Percentiles rank a stretch among this genome's conserved stretches.
phyloP scores from a whole-genome alignment of 257 asterid genomes.

The Rhazya stricta region DNA sequence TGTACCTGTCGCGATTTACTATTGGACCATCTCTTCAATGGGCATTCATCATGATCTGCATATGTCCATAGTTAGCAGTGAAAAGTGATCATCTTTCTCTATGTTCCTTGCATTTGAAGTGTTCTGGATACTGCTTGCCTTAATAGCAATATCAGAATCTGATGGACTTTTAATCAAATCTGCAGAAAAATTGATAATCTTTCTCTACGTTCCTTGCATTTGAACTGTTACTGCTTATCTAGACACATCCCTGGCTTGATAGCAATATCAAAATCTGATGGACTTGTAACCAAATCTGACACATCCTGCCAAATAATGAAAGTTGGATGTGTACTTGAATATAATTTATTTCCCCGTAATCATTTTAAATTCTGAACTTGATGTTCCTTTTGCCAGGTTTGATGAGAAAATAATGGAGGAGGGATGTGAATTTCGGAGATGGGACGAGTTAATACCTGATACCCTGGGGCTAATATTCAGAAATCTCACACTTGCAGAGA shows the following conservation, averaged over 20 bases:
- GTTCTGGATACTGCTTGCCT: not conserved
- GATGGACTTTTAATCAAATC: not conserved
- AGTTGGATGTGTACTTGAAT: not conserved
- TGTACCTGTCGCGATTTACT: not conserved
- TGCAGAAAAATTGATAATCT: not conserved
- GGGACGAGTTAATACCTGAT: slow-evolving; percentile 88
- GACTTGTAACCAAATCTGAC: not conserved
- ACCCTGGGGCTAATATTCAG: slow-evolving; percentile 79
- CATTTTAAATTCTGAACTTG: not conserved
- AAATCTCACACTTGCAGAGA: slow-evolving; percentile 58
- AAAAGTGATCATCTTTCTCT: not conserved
- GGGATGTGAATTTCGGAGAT: slow-evolving; percentile 32
- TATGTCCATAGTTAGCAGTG: not conserved
- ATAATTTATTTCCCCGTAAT: not conserved
- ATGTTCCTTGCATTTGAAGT: not conserved
- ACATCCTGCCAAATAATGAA: not conserved
- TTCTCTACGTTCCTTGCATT: not conserved
- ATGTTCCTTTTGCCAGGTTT: not conserved
- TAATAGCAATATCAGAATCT: not conserved
- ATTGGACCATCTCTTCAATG: not conserved
- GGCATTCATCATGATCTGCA: not conserved
- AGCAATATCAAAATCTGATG: not conserved
- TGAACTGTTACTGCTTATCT: not conserved
- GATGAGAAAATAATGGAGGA: slow-evolving; percentile 43
- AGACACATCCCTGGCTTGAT: not conserved